Percentiles rank a stretch among this genome's conserved stretches.
phyloP scores from a whole-genome alignment of 768 basidiomycete species.

The Coprinopsis marcescibilis region DNA sequence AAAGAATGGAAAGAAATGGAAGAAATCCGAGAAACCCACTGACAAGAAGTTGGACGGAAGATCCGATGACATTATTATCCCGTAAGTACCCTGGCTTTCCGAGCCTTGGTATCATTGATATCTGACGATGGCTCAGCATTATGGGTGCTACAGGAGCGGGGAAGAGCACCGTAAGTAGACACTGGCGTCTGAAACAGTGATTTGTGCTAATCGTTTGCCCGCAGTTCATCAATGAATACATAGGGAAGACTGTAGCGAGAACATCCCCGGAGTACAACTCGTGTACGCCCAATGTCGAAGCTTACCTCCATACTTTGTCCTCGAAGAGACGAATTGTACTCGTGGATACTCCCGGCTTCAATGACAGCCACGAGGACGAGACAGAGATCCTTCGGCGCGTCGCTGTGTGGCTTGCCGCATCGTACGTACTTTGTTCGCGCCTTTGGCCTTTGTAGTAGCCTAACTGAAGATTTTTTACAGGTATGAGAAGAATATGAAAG shows the following conservation, averaged over 20 bases:
- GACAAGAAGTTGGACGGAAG: slow-evolving; percentile 2
- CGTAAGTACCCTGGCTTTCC: background rate
- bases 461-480: background rate
- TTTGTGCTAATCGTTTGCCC: background rate
- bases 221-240: slow-evolving; percentile 7
- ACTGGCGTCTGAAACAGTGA: background rate
- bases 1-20: slow-evolving; percentile 3
- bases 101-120: background rate
- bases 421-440: slow-evolving; percentile 10
- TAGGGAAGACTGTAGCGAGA: background rate
- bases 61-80: slow-evolving; percentile 1
- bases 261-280: background rate
- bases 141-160: slow-evolving; percentile 22
- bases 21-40: background rate
- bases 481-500: slow-evolving; percentile 4
- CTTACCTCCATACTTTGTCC: background rate
- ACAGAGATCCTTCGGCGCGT: slow-evolving; percentile 20
- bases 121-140: slow-evolving; percentile 9
- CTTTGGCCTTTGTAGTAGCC: background rate
- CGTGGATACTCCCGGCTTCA: slow-evolving; percentile 25
- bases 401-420: slow-evolving; percentile 18
- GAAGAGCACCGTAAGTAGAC: slow-evolving; percentile 15
- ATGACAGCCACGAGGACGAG: slow-evolving; percentile 19
- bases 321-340: slow-evolving; percentile 14
- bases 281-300: background rate